These are phyloP conservation scores for Boletus rufocinnamomeus DNA, from an alignment of 768 basidiomycete species.

Conservation along the genomic window DNA sequence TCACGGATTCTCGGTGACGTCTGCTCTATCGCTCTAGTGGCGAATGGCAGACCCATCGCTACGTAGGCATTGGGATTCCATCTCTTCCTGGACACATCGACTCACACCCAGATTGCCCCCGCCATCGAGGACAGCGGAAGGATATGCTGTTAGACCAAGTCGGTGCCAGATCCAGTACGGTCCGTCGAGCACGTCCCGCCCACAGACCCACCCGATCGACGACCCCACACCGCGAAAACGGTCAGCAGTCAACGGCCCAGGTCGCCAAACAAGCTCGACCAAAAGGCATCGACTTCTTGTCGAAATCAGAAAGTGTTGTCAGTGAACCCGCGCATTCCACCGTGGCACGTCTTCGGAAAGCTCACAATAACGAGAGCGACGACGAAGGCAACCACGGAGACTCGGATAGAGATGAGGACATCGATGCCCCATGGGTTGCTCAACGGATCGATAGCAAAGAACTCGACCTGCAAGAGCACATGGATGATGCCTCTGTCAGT, in stretches of 20 bases:
- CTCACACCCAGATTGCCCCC: too few relatives aligned
- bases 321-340: not conserved
- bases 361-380: slow-evolving; percentile 24
- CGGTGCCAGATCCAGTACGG: slow-evolving; percentile 3
- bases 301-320: slow-evolving; percentile 3
- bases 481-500: slow-evolving; percentile 8
- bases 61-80: too few relatives aligned
- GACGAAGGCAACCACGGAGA: slow-evolving; percentile 32
- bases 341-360: not conserved
- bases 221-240: not conserved
- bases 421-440: too few relatives aligned
- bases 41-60: too few relatives aligned
- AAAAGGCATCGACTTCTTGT: slow-evolving; percentile 19
- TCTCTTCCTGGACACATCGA: too few relatives aligned
- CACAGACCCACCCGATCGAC: not conserved
- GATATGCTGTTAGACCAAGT: not conserved
- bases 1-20: too few relatives aligned
- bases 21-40: too few relatives aligned
- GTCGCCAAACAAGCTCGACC: slow-evolving; percentile 12
- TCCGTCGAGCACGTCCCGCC: slow-evolving; percentile 1
- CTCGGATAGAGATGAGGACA: not conserved
- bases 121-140: too few relatives aligned
- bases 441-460: slow-evolving; percentile 6
- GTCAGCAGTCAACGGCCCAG: slow-evolving; percentile 7
- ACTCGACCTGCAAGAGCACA: slow-evolving; percentile 28